Conservation (phyloP, 805 yeast genomes). For the Metschnikowia reukaufii region DNA sequence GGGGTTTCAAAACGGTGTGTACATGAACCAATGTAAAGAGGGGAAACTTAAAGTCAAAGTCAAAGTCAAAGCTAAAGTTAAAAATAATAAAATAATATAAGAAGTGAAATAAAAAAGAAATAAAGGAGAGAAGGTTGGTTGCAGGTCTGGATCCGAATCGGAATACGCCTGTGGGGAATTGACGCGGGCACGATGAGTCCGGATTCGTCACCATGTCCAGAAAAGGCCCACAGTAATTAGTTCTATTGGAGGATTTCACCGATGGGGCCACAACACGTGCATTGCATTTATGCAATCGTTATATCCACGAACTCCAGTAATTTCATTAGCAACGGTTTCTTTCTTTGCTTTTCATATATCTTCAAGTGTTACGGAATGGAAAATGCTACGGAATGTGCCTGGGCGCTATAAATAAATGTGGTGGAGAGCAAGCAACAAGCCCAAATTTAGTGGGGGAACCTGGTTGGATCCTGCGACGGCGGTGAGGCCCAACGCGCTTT, state of each 20-base stretch:
- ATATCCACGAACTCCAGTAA: too few relatives aligned
- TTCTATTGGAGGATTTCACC: neutral
- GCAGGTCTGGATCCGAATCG: neutral
- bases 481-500: neutral
- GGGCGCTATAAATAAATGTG: too few relatives aligned
- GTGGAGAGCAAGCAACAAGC: neutral
- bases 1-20: too few relatives aligned
- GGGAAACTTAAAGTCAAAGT: neutral
- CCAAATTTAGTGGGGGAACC: too few relatives aligned
- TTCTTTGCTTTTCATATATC: too few relatives aligned
- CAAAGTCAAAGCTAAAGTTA: neutral
- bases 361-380: too few relatives aligned
- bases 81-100: too few relatives aligned
- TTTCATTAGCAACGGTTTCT: too few relatives aligned
- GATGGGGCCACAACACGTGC: neutral
- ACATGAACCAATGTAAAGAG: too few relatives aligned
- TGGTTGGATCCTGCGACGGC: too few relatives aligned
- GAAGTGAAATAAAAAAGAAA: neutral
- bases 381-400: too few relatives aligned
- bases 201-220: neutral
- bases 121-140: neutral
- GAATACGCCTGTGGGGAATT: neutral
- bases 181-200: too few relatives aligned
- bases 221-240: neutral
- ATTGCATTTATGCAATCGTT: neutral